Conservation (phyloP, 129 eudicot species). For the Chrysanthemum lavandulifolium region DNA sequence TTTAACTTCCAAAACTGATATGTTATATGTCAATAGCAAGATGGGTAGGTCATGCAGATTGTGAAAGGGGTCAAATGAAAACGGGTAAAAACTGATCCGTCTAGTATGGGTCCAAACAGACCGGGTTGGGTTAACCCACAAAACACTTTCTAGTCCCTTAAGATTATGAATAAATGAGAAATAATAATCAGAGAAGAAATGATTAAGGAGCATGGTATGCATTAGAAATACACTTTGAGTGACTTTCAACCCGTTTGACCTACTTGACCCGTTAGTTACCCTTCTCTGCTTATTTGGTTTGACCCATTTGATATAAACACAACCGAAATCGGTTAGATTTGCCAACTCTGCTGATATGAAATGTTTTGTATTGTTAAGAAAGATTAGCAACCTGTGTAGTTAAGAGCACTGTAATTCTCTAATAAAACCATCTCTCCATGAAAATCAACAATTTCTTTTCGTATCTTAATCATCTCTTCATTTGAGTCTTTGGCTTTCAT, state of each 20-base stretch:
- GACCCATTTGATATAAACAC: no score
- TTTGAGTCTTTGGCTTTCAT: slow-evolving; percentile 46
- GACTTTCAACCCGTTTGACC: no score
- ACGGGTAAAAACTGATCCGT: no score
- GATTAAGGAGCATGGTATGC: no score
- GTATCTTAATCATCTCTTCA: slow-evolving; percentile 61
- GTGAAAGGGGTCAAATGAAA: no score
- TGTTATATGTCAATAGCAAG: not conserved
- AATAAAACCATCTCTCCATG: slow-evolving; percentile 96
- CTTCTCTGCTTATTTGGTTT: no score
- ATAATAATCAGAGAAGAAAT: no score
- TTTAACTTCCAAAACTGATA: not conserved
- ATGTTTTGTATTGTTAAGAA: not conserved
- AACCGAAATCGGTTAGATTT: no score
- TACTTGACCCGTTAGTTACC: no score
- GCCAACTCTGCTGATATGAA: not conserved
- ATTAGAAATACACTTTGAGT: not conserved
- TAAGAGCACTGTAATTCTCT: slow-evolving; percentile 87
- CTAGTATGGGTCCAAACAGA: not conserved
- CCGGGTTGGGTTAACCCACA: not conserved
- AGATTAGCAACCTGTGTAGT: slow-evolving; percentile 67
- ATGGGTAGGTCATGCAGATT: no score
- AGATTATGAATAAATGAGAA: no score
- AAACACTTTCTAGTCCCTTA: not conserved
- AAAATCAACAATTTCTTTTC: slow-evolving; percentile 84